Percentiles rank a stretch among this genome's conserved stretches.
Evolutionary conservation across 192 early-diverging fungal genomes (phyloP).

Genomic region (Gamsiella multidivaricata): DNA sequence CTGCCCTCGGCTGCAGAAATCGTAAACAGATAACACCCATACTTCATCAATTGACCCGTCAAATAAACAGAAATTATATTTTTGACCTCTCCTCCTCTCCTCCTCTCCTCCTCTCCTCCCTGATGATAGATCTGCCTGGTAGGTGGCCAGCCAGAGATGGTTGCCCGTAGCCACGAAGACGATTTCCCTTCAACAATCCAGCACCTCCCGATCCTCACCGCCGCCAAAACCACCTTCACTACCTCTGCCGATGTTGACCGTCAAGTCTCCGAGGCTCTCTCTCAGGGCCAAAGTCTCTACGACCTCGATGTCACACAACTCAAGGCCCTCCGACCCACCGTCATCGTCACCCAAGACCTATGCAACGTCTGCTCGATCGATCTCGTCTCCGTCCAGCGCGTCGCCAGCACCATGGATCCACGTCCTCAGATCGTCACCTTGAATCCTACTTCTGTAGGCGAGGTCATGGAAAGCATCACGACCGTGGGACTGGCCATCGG

Average conservation of each 20-base stretch:
- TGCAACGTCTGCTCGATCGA: constrained; percentile 67
- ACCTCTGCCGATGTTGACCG: constrained; percentile 62
- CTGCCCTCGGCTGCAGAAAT: constrained; percentile 67
- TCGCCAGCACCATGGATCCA: constrained; percentile 59
- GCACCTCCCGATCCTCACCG: constrained; percentile 59
- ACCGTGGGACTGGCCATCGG: constrained; percentile 56
- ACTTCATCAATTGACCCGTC: no score
- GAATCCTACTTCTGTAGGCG: constrained; percentile 50
- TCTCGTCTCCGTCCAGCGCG: constrained; percentile 58
- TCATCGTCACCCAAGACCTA: constrained; percentile 65
- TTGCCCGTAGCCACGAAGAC: constrained; percentile 53
- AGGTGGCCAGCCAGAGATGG: constrained; percentile 48
- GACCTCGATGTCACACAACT: constrained; percentile 56
- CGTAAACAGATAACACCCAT: no score
- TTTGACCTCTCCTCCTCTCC: no score
- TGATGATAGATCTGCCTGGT: constrained; percentile 50
- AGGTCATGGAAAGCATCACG: constrained; percentile 60
- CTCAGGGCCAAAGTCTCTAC: constrained; percentile 59
- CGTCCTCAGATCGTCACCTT: constrained; percentile 51
- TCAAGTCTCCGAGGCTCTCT: constrained; percentile 60
- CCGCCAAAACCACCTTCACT: constrained; percentile 59
- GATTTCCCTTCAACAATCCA: constrained; percentile 60
- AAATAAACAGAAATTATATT: no score
- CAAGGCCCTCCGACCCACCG: constrained; percentile 54
- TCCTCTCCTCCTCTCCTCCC: no score